phyloP scores from a whole-genome alignment of 306 rosid genomes.

The Cucurbita pepo region DNA sequence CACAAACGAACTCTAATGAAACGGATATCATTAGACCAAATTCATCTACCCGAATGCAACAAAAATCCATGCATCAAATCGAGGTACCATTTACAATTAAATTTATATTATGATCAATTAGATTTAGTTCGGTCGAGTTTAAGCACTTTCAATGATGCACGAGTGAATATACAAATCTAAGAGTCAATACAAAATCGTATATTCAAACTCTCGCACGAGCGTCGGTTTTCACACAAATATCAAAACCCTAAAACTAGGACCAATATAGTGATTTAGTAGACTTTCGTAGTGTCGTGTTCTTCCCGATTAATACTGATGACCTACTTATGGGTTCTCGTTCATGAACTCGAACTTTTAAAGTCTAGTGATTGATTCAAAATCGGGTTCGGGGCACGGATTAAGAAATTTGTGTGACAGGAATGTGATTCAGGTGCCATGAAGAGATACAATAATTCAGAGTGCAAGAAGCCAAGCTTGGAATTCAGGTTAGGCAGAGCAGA shows the following conservation, averaged over 20 bases:
- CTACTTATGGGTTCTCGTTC: no score
- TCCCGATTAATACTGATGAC: background rate
- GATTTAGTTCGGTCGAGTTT: background rate
- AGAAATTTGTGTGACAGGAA: conserved; percentile 24
- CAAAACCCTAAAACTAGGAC: background rate
- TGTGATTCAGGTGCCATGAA: conserved; percentile 44
- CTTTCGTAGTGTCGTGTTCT: background rate
- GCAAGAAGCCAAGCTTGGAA: conserved; percentile 82
- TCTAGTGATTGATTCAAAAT: no score
- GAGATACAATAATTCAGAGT: conserved; percentile 37
- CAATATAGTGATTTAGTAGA: background rate
- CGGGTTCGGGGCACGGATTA: no score
- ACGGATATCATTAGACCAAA: conserved; percentile 27
- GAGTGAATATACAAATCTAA: no score
- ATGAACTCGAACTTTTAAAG: no score
- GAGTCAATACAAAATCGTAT: no score
- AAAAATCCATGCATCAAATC: conserved; percentile 32
- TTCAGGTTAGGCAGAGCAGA: conserved; percentile 90
- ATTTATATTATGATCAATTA: no score
- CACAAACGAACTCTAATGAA: conserved; percentile 31
- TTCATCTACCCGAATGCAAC: conserved; percentile 29
- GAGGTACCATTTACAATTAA: conserved; percentile 32
- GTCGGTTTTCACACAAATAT: background rate
- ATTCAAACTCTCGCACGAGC: background rate
- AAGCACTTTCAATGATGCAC: no score